A percentile compares a stretch with the other conserved stretches of the same genome.
These are phyloP conservation scores for Ustilago xerochloae DNA, from an alignment of 1,284 basidiomycete species.

Conservation along the genomic window DNA sequence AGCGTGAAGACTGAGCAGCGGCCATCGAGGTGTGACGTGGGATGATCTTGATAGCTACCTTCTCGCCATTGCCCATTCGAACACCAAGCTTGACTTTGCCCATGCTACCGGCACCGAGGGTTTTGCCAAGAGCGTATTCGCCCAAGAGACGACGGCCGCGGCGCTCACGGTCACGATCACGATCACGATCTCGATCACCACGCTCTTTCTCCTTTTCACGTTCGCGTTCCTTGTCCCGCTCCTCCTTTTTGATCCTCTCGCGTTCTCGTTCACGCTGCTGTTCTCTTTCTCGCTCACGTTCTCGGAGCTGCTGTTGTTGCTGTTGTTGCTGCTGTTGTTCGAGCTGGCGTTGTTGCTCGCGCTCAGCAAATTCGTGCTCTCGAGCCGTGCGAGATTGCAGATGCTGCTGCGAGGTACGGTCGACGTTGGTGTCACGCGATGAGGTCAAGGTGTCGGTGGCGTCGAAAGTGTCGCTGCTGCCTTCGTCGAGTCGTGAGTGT, in stretches of 20 bases:
- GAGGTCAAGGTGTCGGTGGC: constrained; percentile 36
- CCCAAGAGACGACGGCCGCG: constrained; percentile 73
- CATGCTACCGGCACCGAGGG: constrained; percentile 97
- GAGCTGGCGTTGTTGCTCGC: constrained; percentile 24
- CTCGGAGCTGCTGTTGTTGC: constrained; percentile 32
- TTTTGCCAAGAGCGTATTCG: constrained; percentile 96
- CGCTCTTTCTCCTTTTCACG: constrained; percentile 44
- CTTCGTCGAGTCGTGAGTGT: constrained; percentile 26
- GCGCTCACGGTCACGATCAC: constrained; percentile 51
- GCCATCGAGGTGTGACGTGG: constrained; percentile 79
- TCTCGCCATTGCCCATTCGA: constrained; percentile 88
- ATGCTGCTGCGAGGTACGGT: constrained; percentile 35
- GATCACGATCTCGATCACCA: constrained; percentile 46
- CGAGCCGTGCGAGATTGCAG: constrained; percentile 27
- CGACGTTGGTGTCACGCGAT: constrained; percentile 42
- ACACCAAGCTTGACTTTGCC: constrained; percentile 98
- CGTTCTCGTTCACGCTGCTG: constrained; percentile 25
- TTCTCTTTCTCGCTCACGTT: constrained; percentile 11
- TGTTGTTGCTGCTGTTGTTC: constrained; percentile 6
- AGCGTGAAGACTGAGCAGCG: constrained; percentile 67
- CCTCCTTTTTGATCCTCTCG: constrained; percentile 5
- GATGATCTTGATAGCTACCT: constrained; percentile 98
- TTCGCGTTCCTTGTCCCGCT: constrained; percentile 22
- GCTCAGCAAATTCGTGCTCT: constrained; percentile 13
- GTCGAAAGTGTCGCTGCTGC: constrained; percentile 40